Evolutionary conservation across 306 rosid species (phyloP).

Genomic region (Bauhinia variegata): DNA sequence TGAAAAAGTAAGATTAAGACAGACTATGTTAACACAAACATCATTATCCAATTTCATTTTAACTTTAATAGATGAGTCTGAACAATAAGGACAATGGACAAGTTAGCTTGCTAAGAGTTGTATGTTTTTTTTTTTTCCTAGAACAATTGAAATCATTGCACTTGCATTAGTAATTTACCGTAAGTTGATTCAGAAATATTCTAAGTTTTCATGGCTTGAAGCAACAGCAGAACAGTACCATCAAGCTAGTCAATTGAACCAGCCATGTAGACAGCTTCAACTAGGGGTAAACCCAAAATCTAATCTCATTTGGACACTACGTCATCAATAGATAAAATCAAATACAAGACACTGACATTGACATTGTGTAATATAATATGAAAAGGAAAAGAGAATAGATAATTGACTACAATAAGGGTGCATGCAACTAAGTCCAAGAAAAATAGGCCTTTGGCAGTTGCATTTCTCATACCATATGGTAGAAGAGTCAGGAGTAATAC

Average conservation of each 20-base stretch:
- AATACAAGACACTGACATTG: neutral
- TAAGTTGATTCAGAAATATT: neutral
- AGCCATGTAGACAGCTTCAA: neutral
- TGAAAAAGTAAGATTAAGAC: slow-evolving; percentile 13
- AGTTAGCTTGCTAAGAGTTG: neutral
- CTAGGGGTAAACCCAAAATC: slow-evolving; percentile 22
- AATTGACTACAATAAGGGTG: slow-evolving; percentile 13
- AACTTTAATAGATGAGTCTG: slow-evolving; percentile 21
- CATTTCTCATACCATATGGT: slow-evolving; percentile 85
- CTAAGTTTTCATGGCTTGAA: neutral
- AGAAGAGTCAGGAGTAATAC: slow-evolving; percentile 98
- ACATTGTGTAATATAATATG: neutral
- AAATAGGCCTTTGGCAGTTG: slow-evolving; percentile 31
- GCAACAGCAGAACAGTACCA: neutral
- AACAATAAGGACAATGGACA: slow-evolving; percentile 8
- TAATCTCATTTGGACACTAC: slow-evolving; percentile 8
- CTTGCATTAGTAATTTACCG: slow-evolving; percentile 4
- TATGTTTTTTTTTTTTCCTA: neutral
- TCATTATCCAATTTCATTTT: slow-evolving; percentile 9
- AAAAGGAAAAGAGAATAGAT: neutral
- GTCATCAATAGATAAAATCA: slow-evolving; percentile 1
- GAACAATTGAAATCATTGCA: slow-evolving; percentile 7
- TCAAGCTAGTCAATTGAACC: neutral
- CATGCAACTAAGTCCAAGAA: slow-evolving; percentile 37
- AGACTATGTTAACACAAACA: neutral